phyloP scores from a whole-genome alignment of 495 filamentous ascomycete genomes.

The Penicillium daleae region DNA sequence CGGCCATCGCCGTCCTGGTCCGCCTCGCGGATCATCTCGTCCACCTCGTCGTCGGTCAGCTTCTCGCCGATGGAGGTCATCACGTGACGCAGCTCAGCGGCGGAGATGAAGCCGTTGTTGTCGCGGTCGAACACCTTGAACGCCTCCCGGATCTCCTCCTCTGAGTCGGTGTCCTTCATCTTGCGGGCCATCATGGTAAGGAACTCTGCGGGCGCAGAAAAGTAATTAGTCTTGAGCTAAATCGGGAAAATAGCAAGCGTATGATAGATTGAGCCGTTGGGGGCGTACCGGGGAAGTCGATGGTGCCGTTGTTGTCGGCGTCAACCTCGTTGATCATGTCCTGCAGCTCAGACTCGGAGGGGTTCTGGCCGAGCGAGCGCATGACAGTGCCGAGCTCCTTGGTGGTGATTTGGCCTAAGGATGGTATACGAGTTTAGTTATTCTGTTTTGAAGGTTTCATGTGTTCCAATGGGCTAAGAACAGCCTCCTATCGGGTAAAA shows the following conservation, averaged over 20 bases:
- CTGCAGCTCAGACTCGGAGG: constrained; percentile 96
- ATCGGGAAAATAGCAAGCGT: background rate
- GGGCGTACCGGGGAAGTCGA: constrained; percentile 90
- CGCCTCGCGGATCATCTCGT: constrained; percentile 99
- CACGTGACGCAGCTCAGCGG: constrained; percentile 95
- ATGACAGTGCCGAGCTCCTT: constrained; percentile 99
- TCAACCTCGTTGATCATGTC: constrained; percentile 99
- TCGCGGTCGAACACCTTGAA: constrained; percentile 98
- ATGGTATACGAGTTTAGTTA: constrained; percentile 2
- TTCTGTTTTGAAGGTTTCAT: background rate
- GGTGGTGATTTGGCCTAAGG: constrained; percentile 94
- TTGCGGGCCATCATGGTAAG: constrained; percentile 99
- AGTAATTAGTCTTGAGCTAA: constrained; percentile 9
- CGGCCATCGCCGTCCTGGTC: constrained; percentile 98
- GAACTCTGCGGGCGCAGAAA: constrained; percentile 68
- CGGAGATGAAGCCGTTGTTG: constrained; percentile 99
- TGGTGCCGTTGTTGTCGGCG: constrained; percentile 99
- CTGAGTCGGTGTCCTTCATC: constrained; percentile 99
- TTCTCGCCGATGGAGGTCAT: constrained; percentile 99
- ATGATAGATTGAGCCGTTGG: background rate
- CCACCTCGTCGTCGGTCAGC: constrained; percentile 98
- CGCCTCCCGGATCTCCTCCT: constrained; percentile 97
- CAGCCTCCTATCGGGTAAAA: constrained; percentile 11
- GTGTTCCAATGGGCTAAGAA: background rate
- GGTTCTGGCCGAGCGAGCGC: constrained; percentile 99